Evolutionary conservation across 495 filamentous ascomycete genomes (phyloP), one percentile per base, ranked within the genome.

Genomic region (Aspergillus incahuasiensis): DNA sequence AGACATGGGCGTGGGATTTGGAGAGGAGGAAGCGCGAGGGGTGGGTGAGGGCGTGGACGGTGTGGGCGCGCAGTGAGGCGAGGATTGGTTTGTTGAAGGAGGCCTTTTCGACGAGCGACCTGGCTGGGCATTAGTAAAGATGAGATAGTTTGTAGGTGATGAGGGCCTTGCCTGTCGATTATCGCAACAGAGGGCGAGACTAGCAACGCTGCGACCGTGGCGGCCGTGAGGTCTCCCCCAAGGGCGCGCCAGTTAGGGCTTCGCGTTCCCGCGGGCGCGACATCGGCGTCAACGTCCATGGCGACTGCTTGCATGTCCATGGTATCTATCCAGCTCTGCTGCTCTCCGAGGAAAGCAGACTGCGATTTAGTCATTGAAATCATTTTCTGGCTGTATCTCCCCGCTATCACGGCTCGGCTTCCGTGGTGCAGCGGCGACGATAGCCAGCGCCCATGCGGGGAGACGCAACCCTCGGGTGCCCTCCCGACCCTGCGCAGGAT

Each of bases 1-100:
- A 90, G 67, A 96, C 86, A 30, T 95, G 80, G 55, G 81, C 84
- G 70, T 87, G 89, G 12, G 91, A 89, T 45, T 82, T 85, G 11
- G 86, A 88, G 64, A 85, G 77, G 59, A 96, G 61, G 70, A 91
- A 82, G 28, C 63, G 65, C 39, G 87, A 83, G 0, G 91, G 91
- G 11, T 81, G 79, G 25, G 78, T 73, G 59, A 94, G 56, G 48
- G 94, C 78, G 52, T 77, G 70, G 42, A 2, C 6, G 6, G 32
- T 35, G 32, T 15, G 6, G 32, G 4, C 3, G 32, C 9, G 32
- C 2, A 35, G 32, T 5, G 12, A 11, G 6, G 6, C 2, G 12
- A 15, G 12, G 32, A 35, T 15, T 2, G 32, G 32, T 35, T 35
- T 35, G 32, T 12, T 35, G 32, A 2, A 6, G 8, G 32, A 35